Conservation (phyloP, 2,329 filamentous ascomycete species). For the Exutisphaerella laricina region DNA sequence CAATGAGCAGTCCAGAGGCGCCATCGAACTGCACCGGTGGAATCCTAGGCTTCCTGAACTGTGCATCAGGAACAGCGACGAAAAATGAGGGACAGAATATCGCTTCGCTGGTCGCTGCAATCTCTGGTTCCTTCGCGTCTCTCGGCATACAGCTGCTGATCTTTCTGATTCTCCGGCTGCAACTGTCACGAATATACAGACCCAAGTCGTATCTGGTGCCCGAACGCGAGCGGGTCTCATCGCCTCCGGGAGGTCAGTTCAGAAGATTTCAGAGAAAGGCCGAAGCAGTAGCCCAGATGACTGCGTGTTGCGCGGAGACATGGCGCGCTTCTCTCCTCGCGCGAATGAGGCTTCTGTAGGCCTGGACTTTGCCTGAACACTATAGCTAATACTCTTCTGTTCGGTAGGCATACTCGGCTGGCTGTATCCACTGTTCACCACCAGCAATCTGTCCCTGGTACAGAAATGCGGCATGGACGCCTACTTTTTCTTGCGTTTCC, state of each 20-base stretch:
- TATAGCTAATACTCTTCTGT: no score
- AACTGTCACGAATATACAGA: conserved; percentile 77
- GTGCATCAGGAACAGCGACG: conserved; percentile 9
- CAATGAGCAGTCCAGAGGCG: not conserved
- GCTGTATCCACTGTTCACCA: conserved; percentile 57
- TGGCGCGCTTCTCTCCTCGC: no score
- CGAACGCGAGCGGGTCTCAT: conserved; percentile 73
- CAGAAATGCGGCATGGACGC: conserved; percentile 93
- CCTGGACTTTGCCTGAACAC: no score
- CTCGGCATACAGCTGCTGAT: conserved; percentile 50
- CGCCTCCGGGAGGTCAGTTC: conserved; percentile 58
- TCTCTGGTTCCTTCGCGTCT: conserved; percentile 32
- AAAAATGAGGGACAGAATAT: conserved; percentile 30
- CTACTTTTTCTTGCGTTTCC: conserved; percentile 94
- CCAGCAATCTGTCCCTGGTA: conserved; percentile 76
- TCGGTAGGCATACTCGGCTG: no score
- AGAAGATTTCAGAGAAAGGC: no score
- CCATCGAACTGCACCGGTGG: not conserved
- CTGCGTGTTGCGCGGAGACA: no score
- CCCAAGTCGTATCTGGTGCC: conserved; percentile 84
- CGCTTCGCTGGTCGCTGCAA: conserved; percentile 35
- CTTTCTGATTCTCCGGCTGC: conserved; percentile 74
- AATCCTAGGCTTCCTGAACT: conserved; percentile 5
- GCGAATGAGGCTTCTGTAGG: no score
- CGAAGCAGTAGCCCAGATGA: no score